These are phyloP conservation scores for Aspergillus spinulosporus DNA, from an alignment of 2,329 filamentous ascomycete genomes.

Conservation along the genomic window DNA sequence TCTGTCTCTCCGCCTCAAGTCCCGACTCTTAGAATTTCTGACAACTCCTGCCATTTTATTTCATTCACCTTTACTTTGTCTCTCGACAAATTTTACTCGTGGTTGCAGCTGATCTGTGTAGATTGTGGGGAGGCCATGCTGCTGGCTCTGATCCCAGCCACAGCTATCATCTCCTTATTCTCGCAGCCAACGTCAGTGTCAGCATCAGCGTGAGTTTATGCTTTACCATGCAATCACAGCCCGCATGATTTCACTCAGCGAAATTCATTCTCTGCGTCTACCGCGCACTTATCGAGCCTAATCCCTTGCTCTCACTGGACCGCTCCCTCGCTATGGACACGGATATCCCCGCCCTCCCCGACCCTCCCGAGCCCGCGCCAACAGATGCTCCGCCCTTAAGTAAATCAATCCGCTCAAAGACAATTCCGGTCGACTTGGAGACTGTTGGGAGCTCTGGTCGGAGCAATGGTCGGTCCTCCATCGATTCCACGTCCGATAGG, in stretches of 20 bases:
- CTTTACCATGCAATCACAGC: slow-evolving; percentile 2
- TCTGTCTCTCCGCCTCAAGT: not conserved
- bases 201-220: not conserved
- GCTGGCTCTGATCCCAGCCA: slow-evolving; percentile 11
- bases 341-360: slow-evolving; percentile 25
- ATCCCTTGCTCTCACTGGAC: not conserved
- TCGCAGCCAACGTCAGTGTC: slow-evolving; percentile 4
- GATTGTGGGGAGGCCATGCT: slow-evolving; percentile 12
- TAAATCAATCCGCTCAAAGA: slow-evolving; percentile 40
- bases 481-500: slow-evolving; percentile 41
- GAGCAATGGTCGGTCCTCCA: slow-evolving; percentile 40
- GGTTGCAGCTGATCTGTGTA: not conserved
- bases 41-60: not conserved
- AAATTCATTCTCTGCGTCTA: not conserved
- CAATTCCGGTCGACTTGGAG: slow-evolving; percentile 38
- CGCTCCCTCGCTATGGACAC: slow-evolving; percentile 35
- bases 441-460: slow-evolving; percentile 31
- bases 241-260: not conserved
- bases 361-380: slow-evolving; percentile 29
- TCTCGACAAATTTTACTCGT: not conserved
- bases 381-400: slow-evolving; percentile 40
- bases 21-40: not conserved
- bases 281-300: not conserved
- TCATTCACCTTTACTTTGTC: not conserved
- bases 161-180: slow-evolving; percentile 10